Percentiles rank a stretch among this genome's conserved stretches.
phyloP scores from a whole-genome alignment of 495 filamentous ascomycete species.

The Cetradonia linearis region DNA sequence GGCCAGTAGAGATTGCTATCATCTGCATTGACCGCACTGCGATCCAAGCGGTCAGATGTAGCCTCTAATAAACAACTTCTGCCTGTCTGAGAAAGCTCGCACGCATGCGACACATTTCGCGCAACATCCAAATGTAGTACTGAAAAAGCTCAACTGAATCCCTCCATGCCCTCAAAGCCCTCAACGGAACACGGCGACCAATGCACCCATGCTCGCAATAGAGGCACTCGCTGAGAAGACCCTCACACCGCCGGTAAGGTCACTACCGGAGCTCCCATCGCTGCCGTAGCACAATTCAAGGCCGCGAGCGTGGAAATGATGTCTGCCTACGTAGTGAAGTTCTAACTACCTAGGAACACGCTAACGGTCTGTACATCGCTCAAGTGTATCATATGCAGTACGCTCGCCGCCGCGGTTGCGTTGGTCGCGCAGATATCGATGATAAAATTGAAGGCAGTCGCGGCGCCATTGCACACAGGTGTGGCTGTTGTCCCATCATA shows the following conservation, averaged over 20 bases:
- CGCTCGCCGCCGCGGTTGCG: neutral
- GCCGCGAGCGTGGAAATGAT: neutral
- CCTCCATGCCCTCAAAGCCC: neutral
- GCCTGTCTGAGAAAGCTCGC: constrained; percentile 2
- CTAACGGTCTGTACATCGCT: constrained; percentile 14
- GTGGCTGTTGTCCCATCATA: constrained; percentile 16
- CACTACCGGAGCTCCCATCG: neutral
- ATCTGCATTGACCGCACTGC: neutral
- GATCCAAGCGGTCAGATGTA: neutral
- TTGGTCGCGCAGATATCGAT: constrained; percentile 20
- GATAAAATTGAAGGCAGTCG: constrained; percentile 23
- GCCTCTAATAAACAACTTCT: constrained; percentile 1
- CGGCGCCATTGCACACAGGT: constrained; percentile 21
- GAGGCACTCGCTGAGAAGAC: neutral
- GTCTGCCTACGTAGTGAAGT: constrained; percentile 23
- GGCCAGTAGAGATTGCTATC: neutral
- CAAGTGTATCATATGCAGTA: constrained; percentile 10
- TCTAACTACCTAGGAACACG: constrained; percentile 22
- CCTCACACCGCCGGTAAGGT: constrained; percentile 7
- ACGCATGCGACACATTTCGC: too few species aligned
- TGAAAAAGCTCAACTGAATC: neutral
- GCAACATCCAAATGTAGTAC: neutral
- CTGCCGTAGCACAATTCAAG: neutral
- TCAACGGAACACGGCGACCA: constrained; percentile 6
- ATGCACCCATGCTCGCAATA: neutral